Percentiles rank a stretch among this genome's conserved stretches.
phyloP scores from a whole-genome alignment of 768 basidiomycete genomes.

The Hygrophoropsis aurantiaca region DNA sequence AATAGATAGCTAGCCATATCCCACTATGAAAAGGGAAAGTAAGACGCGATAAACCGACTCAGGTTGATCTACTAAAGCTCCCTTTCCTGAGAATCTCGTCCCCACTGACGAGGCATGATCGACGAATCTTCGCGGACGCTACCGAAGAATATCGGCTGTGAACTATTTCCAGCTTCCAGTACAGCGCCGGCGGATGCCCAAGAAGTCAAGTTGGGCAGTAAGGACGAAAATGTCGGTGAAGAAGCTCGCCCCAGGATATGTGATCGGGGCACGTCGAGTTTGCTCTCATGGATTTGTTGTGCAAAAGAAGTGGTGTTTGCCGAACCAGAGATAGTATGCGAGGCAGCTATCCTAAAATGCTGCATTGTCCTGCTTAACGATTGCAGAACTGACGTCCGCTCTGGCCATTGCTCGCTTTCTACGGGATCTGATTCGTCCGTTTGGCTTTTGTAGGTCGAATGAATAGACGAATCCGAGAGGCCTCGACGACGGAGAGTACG shows the following conservation, averaged over 20 bases:
- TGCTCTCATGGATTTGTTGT: constrained; percentile 3
- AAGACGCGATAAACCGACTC: neutral
- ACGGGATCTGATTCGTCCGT: constrained; percentile 29
- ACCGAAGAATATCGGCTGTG: constrained; percentile 1
- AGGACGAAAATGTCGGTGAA: constrained; percentile 19
- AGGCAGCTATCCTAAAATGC: constrained; percentile 40
- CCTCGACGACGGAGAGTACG: constrained; percentile 76
- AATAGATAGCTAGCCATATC: neutral
- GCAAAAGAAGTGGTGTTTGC: constrained; percentile 7
- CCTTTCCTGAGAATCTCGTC: constrained; percentile 23
- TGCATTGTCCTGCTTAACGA: constrained; percentile 55
- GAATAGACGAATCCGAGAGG: constrained; percentile 90
- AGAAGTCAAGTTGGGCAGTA: constrained; percentile 34
- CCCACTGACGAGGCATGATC: constrained; percentile 21
- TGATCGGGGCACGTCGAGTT: constrained; percentile 10
- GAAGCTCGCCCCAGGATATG: constrained; percentile 19
- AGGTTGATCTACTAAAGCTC: constrained; percentile 16
- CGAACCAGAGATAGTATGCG: constrained; percentile 26
- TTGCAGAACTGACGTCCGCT: constrained; percentile 50
- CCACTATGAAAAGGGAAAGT: neutral
- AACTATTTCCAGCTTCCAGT: constrained; percentile 11
- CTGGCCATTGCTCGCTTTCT: constrained; percentile 31
- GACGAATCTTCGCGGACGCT: constrained; percentile 16
- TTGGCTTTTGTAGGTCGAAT: constrained; percentile 73
- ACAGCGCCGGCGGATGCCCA: constrained; percentile 30